Conservation (phyloP, 345 rosid species). For the Pistacia integerrima region DNA sequence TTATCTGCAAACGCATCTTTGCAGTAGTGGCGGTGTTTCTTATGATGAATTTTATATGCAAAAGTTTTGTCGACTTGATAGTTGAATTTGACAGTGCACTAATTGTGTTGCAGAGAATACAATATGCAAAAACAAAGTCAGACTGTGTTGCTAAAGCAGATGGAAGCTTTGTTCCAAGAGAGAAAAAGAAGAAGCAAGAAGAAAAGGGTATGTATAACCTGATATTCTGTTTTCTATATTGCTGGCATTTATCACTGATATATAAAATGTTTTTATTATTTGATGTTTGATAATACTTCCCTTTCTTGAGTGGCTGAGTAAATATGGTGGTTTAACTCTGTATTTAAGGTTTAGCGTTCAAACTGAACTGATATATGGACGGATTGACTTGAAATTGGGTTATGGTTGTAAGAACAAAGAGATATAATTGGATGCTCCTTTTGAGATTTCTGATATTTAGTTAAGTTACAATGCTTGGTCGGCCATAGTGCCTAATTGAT, state of each 20-base stretch:
- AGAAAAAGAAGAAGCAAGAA: conserved; percentile 95
- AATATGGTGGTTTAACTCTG: background rate
- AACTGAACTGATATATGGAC: background rate
- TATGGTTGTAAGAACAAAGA: too few relatives aligned
- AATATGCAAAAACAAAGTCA: conserved; percentile 85
- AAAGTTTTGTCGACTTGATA: conserved; percentile 4
- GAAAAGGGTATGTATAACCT: conserved; percentile 60
- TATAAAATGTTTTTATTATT: too few relatives aligned
- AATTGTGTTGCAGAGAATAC: conserved; percentile 68
- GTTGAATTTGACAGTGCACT: background rate
- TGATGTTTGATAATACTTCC: too few relatives aligned
- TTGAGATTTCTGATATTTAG: background rate
- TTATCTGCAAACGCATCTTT: conserved; percentile 5
- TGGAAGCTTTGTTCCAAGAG: conserved; percentile 76
- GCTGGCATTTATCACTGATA: too few relatives aligned
- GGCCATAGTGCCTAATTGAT: background rate
- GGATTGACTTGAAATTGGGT: background rate
- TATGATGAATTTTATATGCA: background rate
- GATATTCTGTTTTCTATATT: background rate
- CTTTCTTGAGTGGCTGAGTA: background rate
- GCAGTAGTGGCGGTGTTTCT: background rate
- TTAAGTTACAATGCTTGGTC: background rate
- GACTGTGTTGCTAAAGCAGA: conserved; percentile 87
- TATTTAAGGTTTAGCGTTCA: background rate
- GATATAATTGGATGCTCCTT: too few relatives aligned